phyloP scores from a whole-genome alignment of 768 basidiomycete genomes.

The Coprinopsis marcescibilis region DNA sequence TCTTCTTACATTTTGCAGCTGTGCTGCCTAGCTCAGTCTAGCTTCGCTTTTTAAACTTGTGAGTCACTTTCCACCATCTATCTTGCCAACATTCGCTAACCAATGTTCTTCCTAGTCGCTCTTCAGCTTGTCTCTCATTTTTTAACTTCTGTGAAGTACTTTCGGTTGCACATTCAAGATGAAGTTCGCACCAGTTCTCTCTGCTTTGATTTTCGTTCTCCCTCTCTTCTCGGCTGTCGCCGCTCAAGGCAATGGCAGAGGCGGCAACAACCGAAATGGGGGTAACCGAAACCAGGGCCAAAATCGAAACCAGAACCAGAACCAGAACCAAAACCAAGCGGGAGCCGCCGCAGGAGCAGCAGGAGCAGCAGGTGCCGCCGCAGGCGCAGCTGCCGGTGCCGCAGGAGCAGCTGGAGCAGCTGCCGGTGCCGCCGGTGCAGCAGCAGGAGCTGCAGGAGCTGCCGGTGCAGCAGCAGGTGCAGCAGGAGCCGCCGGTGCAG shows the following conservation, averaged over 20 bases:
- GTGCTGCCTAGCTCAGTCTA: conserved; percentile 48
- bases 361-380: too few relatives aligned
- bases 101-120: conserved; percentile 14
- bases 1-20: too few relatives aligned
- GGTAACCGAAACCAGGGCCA: too few relatives aligned
- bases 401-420: too few relatives aligned
- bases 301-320: too few relatives aligned
- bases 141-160: conserved; percentile 49
- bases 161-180: conserved; percentile 23
- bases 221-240: conserved; percentile 32
- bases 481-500: conserved; percentile 16
- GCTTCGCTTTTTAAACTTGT: conserved; percentile 23
- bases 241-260: conserved; percentile 5
- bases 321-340: too few relatives aligned
- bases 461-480: too few relatives aligned
- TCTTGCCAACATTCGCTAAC: too few relatives aligned
- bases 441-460: conserved; percentile 16
- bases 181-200: conserved; percentile 42
- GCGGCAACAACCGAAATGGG: conserved; percentile 13
- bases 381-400: too few relatives aligned
- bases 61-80: too few relatives aligned
- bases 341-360: too few relatives aligned
- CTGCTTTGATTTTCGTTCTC: conserved; percentile 34
- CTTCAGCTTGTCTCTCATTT: conserved; percentile 25
- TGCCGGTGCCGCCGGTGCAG: too few relatives aligned